A percentile compares a stretch with the other conserved stretches of the same genome.
phyloP scores from a whole-genome alignment of 2,329 filamentous ascomycete species.

The Xylariaceae sp. region DNA sequence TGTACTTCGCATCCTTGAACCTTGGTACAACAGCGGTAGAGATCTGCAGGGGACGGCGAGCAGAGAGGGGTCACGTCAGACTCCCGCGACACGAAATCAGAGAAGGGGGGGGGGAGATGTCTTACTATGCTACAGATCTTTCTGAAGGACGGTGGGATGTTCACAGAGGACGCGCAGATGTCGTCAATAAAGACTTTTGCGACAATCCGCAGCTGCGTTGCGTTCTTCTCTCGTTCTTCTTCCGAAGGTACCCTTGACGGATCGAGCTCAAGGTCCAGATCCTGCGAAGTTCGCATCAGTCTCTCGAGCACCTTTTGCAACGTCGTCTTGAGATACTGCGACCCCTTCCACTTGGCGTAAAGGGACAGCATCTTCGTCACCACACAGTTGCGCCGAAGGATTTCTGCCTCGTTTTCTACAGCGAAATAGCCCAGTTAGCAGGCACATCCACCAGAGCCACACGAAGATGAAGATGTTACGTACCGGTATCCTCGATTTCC shows the following conservation, averaged over 20 bases:
- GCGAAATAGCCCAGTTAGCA: too few species aligned
- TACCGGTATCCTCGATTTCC: constrained; percentile 62
- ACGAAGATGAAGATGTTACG: too few species aligned
- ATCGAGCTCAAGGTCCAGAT: constrained; percentile 63
- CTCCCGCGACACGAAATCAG: too few species aligned
- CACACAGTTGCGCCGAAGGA: constrained; percentile 62
- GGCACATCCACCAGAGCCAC: too few species aligned
- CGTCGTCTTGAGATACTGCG: constrained; percentile 56
- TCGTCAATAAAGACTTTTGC: constrained; percentile 68
- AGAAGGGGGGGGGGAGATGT: constrained; percentile 13
- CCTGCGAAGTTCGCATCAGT: constrained; percentile 60
- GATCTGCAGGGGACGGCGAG: constrained; percentile 46
- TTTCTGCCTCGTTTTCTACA: constrained; percentile 63
- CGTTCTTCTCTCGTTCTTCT: constrained; percentile 62
- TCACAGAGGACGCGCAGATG: constrained; percentile 57
- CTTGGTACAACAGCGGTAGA: constrained; percentile 56
- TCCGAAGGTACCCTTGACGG: constrained; percentile 53
- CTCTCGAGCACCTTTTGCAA: constrained; percentile 62
- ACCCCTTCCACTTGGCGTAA: constrained; percentile 67
- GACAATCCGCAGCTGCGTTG: constrained; percentile 59
- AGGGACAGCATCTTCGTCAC: constrained; percentile 68
- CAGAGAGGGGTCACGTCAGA: too few species aligned
- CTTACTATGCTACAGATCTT: constrained; percentile 62
- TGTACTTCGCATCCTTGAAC: constrained; percentile 67
- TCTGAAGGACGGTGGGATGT: constrained; percentile 58